Percentiles rank a stretch among this genome's conserved stretches.
phyloP scores from a whole-genome alignment of 2,329 filamentous ascomycete species.

The Hypocreales sp. region DNA sequence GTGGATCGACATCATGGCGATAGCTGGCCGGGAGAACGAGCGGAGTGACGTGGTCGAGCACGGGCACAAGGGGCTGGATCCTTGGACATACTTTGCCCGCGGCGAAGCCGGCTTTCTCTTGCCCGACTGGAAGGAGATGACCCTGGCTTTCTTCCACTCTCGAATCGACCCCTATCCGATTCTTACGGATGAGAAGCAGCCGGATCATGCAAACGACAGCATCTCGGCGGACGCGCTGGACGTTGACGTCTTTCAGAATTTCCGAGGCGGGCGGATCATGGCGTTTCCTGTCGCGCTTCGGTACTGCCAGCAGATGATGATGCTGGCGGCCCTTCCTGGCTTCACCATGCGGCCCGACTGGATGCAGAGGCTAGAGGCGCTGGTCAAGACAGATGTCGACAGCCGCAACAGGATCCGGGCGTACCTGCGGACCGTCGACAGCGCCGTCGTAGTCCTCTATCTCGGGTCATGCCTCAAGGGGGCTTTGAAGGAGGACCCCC shows the following conservation, averaged over 20 bases:
- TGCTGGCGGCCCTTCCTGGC: slow-evolving; percentile 31
- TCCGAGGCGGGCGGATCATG: slow-evolving; percentile 26
- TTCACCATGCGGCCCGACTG: slow-evolving; percentile 62
- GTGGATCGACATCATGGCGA: slow-evolving; percentile 78
- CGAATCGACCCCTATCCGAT: slow-evolving; percentile 12
- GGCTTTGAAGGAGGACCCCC: slow-evolving; percentile 27
- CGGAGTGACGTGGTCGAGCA: slow-evolving; percentile 79
- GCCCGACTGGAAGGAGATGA: slow-evolving; percentile 37
- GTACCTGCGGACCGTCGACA: slow-evolving; percentile 30
- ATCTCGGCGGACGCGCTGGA: no score
- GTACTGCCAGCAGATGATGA: slow-evolving; percentile 44
- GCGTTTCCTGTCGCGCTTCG: slow-evolving; percentile 55
- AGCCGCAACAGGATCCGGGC: slow-evolving; percentile 42
- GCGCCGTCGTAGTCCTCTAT: slow-evolving; percentile 23
- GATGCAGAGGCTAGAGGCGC: slow-evolving; percentile 63
- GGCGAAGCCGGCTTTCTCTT: slow-evolving; percentile 22
- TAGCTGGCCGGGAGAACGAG: slow-evolving; percentile 50
- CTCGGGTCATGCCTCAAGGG: slow-evolving; percentile 42
- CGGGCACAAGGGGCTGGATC: slow-evolving; percentile 73
- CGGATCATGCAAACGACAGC: no score
- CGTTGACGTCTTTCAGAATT: slow-evolving; percentile 35
- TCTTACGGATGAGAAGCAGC: neutral
- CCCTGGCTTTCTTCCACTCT: slow-evolving; percentile 29
- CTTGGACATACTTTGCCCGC: slow-evolving; percentile 35
- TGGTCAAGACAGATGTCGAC: slow-evolving; percentile 53